Percentiles rank a stretch among this genome's conserved stretches.
Evolutionary conservation across 345 rosid genomes (phyloP).

Genomic region (Acer yangbiense): DNA sequence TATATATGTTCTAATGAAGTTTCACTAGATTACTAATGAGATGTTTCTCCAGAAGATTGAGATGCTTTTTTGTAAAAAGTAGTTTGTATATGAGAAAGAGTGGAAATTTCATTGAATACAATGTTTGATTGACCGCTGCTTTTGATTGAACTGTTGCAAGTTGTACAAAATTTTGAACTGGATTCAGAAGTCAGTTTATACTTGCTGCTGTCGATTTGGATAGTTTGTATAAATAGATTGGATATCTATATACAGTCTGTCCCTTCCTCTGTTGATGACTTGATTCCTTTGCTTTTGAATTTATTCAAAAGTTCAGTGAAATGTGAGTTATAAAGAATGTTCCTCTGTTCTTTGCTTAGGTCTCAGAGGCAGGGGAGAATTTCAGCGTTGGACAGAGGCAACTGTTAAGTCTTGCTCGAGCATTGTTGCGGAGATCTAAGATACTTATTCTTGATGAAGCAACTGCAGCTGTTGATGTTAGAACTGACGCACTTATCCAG

Average conservation of each 20-base stretch:
- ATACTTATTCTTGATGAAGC: conserved; percentile 99
- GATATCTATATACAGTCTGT: background rate
- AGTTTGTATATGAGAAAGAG: background rate
- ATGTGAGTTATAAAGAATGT: conserved; percentile 12
- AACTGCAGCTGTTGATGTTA: conserved; percentile 98
- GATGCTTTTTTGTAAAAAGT: background rate
- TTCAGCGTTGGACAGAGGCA: conserved; percentile 99
- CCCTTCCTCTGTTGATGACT: background rate
- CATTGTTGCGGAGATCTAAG: conserved; percentile 90
- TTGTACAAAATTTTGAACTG: background rate
- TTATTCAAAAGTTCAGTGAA: background rate
- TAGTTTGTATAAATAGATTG: background rate
- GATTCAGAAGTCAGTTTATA: conserved; percentile 8
- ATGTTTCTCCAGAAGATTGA: background rate
- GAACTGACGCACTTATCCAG: conserved; percentile 98
- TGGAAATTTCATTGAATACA: background rate
- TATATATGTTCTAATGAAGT: background rate
- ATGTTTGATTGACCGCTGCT: background rate
- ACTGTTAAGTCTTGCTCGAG: conserved; percentile 95
- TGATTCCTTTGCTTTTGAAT: background rate
- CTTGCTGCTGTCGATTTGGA: background rate
- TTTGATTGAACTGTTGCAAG: background rate
- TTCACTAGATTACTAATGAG: background rate
- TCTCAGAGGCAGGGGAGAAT: conserved; percentile 94
- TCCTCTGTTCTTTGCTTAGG: conserved; percentile 41